Evolutionary conservation across 129 eudicot species (phyloP).

Genomic region (Sambucus nigra): DNA sequence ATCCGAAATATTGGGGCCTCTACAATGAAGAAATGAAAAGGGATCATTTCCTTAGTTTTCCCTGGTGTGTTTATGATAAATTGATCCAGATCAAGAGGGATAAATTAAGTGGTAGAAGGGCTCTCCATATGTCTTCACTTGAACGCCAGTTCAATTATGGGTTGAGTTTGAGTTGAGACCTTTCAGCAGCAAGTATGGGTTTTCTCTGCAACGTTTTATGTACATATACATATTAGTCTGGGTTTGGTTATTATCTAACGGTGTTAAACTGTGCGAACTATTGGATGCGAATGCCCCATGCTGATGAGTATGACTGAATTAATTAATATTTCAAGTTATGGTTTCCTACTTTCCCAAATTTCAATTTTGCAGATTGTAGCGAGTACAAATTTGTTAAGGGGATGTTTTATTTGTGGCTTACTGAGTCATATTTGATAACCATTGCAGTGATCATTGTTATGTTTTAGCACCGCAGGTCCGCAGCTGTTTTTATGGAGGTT

Average conservation of each 20-base stretch:
- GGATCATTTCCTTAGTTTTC: slow-evolving; percentile 65
- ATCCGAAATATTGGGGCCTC: slow-evolving; percentile 49
- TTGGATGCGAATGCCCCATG: not conserved
- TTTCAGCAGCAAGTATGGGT: not conserved
- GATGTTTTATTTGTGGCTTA: not conserved
- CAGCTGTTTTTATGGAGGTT: too few species aligned
- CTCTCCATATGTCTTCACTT: slow-evolving; percentile 16
- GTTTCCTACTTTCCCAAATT: not conserved
- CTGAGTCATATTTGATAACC: not conserved
- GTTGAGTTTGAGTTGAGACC: slow-evolving; percentile 23
- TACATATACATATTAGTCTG: not conserved
- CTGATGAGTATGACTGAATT: not conserved
- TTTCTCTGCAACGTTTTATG: not conserved
- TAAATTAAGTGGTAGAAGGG: slow-evolving; percentile 11
- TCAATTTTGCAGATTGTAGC: too few species aligned
- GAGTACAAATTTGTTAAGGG: too few species aligned
- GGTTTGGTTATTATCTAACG: not conserved
- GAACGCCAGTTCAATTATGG: slow-evolving; percentile 11
- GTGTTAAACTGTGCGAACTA: not conserved
- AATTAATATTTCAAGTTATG: not conserved
- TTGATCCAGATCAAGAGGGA: slow-evolving; percentile 56
- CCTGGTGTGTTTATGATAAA: slow-evolving; percentile 79
- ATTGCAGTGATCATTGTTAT: not conserved
- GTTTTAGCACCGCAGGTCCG: not conserved
- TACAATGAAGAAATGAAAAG: slow-evolving; percentile 45